Evolutionary conservation across 495 filamentous ascomycete species (phyloP).

Genomic region (Penicillium herquei): DNA sequence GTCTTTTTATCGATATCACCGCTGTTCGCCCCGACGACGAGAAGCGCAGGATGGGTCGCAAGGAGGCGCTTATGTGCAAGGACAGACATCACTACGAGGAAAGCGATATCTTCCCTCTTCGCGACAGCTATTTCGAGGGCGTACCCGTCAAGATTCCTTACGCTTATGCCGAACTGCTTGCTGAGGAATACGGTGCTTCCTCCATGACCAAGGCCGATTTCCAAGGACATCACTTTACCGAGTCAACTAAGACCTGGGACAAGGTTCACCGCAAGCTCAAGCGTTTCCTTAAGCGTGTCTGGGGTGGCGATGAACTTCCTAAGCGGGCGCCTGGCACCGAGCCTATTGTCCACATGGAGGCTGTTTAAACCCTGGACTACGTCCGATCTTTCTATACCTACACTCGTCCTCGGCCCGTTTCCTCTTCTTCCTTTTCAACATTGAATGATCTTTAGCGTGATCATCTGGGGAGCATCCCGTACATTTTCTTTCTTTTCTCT

Average conservation of each 20-base stretch:
- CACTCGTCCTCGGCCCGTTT: background rate
- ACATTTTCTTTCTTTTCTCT: background rate
- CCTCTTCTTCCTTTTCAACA: background rate
- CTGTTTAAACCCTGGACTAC: background rate
- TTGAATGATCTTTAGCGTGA: background rate
- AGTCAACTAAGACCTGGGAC: slow-evolving; percentile 35
- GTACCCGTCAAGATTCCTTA: slow-evolving; percentile 73
- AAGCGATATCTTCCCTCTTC: slow-evolving; percentile 73
- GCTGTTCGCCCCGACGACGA: slow-evolving; percentile 49
- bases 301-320: slow-evolving; percentile 7
- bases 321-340: slow-evolving; percentile 9
- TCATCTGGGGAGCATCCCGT: background rate
- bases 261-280: slow-evolving; percentile 14
- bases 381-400: background rate
- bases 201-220: slow-evolving; percentile 64
- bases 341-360: slow-evolving; percentile 10
- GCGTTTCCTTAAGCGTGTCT: slow-evolving; percentile 16
- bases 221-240: slow-evolving; percentile 48
- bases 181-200: slow-evolving; percentile 69
- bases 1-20: slow-evolving; percentile 64
- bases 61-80: slow-evolving; percentile 53
- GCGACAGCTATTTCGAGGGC: slow-evolving; percentile 76
- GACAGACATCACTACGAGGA: slow-evolving; percentile 56
- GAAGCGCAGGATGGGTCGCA: slow-evolving; percentile 29
- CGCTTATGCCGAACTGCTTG: slow-evolving; percentile 67